Base-by-base conservation (phyloP, 306 rosid genomes). In the Citrullus mucosospermus region DNA sequence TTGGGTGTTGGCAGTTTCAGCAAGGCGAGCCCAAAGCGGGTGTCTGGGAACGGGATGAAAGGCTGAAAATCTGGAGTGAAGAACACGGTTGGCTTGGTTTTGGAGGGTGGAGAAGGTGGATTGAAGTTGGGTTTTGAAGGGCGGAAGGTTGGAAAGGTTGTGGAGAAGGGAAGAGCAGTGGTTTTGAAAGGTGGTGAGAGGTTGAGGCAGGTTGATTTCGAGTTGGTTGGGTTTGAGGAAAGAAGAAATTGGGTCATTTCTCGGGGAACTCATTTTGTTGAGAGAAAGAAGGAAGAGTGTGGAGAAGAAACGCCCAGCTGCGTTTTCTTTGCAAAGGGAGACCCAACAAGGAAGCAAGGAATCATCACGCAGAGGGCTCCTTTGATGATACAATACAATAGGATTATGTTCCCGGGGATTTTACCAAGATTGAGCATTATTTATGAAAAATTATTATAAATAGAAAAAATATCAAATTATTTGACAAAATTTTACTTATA, bases 21-120 rank as follows among this genome's bases (percentile, higher is more conserved):
- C 61, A 56, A 90, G 76, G 20, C 92, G 89, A 73, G 93, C 98
- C 97, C 92, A 91, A 8, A 80, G 77, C 0, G 85, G 86, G 68
- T 62, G 81, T 32, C 56, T 72, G 46, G 81, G 36, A 25, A 38
- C 53, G 73, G 79, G 57, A 46, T 36, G 59, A 8, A 73, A 80
- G 74, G 80, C 55, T 20, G 84, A 77, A 74, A 83, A 76, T 36
- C 78, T 69, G 41, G 76, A 74, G n/a, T 84, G 74, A 18, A 85
- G 62, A 34, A 82, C 83, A 4, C 54, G 72, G 18, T 81, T 79
- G 43, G 87, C 80, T 54, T 81, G 87, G 80, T 5, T 58, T 55
- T 83, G 89, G 82, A 89, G 80, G 81, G 63, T 77, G 60, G 82
- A 79, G 69, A 86, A 18, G 54, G 87, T 32, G 17, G 83, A 80